Evolutionary conservation across 2,329 filamentous ascomycete species (phyloP).

Genomic region (Sporothrix globosa): DNA sequence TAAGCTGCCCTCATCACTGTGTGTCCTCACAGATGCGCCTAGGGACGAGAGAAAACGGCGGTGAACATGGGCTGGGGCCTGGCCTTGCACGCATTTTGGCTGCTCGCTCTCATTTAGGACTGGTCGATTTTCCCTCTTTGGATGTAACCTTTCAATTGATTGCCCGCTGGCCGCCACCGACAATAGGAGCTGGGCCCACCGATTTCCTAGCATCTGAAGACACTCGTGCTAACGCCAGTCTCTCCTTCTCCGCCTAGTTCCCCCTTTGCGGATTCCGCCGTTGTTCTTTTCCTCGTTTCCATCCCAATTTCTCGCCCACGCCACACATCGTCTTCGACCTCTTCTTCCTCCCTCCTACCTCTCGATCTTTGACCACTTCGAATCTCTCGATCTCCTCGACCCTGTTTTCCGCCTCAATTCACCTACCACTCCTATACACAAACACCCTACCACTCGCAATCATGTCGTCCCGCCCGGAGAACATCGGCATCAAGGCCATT

Average conservation of each 20-base stretch:
- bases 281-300: conserved; percentile 15
- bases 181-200: conserved; percentile 20
- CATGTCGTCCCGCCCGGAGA: conserved; percentile 79
- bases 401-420: not conserved
- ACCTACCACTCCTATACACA: not conserved
- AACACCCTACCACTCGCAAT: conserved; percentile 36
- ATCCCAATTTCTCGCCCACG: not conserved
- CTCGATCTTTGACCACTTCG: conserved; percentile 21
- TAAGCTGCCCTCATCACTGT: not conserved
- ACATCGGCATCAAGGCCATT: conserved; percentile 92
- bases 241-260: conserved; percentile 7
- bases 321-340: not conserved
- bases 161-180: conserved; percentile 17
- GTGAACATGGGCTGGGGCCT: conserved; percentile 28
- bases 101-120: not conserved
- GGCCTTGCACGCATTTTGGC: conserved; percentile 8
- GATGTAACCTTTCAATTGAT: too few relatives aligned
- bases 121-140: not conserved
- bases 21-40: conserved; percentile 12
- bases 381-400: not conserved
- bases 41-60: conserved; percentile 32
- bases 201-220: conserved; percentile 21
- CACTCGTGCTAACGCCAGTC: conserved; percentile 14
- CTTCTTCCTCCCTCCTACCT: not conserved
- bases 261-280: conserved; percentile 3